phyloP scores from a whole-genome alignment of 2,329 filamentous ascomycete species.

The Penicillium concentricum region DNA sequence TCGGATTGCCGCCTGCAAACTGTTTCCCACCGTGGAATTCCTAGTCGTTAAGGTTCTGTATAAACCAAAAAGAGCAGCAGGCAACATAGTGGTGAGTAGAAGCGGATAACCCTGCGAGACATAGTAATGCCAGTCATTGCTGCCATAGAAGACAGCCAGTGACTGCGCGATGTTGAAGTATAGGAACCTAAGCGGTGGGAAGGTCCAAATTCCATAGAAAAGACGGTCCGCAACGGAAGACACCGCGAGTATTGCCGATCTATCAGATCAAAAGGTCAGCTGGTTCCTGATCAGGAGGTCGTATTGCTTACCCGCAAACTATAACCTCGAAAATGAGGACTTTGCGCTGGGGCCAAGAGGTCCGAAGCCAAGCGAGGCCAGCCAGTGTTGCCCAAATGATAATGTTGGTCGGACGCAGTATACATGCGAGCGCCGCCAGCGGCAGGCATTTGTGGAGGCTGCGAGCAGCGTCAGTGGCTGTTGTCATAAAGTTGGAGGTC shows the following conservation, averaged over 20 bases:
- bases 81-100: conserved; percentile 77
- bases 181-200: conserved; percentile 83
- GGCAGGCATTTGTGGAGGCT: conserved; percentile 65
- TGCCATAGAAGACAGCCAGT: conserved; percentile 88
- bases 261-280: conserved; percentile 27
- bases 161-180: conserved; percentile 88
- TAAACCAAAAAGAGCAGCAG: conserved; percentile 69
- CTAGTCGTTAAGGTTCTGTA: conserved; percentile 50
- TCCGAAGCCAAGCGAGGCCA: conserved; percentile 52
- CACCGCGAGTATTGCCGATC: conserved; percentile 58
- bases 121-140: conserved; percentile 91
- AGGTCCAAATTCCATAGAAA: conserved; percentile 83
- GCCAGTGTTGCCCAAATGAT: conserved; percentile 77
- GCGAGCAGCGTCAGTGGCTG: conserved; percentile 13
- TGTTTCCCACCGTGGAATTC: conserved; percentile 32
- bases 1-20: conserved; percentile 41
- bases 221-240: conserved; percentile 69
- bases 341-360: conserved; percentile 44
- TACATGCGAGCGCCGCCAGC: conserved; percentile 76
- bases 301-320: conserved; percentile 54
- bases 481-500: conserved; percentile 1
- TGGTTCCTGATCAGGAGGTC: background rate
- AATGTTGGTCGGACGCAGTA: conserved; percentile 85
- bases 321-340: conserved; percentile 63
- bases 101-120: conserved; percentile 85